Conservation (phyloP, 2,329 filamentous ascomycete species). For the Scortechinia acanthostroma region DNA sequence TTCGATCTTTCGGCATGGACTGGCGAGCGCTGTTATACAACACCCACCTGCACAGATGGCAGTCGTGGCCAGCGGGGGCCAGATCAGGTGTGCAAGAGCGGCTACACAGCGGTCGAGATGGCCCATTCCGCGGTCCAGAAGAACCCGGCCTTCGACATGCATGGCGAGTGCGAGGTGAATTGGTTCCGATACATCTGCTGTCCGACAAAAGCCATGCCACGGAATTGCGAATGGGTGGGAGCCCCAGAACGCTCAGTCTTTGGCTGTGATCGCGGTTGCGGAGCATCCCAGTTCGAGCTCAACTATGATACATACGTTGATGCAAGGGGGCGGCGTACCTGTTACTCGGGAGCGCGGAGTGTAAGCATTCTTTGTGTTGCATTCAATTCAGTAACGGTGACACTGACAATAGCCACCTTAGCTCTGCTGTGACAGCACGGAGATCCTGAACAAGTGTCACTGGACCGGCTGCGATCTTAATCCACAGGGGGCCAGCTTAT, state of each 20-base stretch:
- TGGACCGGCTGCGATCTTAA: neutral
- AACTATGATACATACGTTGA: neutral
- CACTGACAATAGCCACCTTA: too few species aligned
- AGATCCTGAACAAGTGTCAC: neutral
- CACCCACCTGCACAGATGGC: conserved; percentile 4
- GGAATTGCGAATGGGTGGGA: neutral
- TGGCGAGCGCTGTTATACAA: conserved; percentile 3
- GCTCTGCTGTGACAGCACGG: neutral
- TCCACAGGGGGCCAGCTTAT: too few species aligned
- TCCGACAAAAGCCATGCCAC: conserved; percentile 5
- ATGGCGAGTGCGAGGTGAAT: too few species aligned
- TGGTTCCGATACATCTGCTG: conserved; percentile 6
- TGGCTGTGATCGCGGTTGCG: too few species aligned
- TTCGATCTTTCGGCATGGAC: neutral
- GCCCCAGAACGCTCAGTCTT: too few species aligned
- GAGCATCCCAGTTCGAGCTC: neutral
- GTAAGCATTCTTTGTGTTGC: too few species aligned
- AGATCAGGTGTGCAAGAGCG: conserved; percentile 5
- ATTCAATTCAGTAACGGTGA: too few species aligned
- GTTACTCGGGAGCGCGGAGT: too few species aligned
- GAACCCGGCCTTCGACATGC: too few species aligned
- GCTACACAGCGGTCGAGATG: neutral
- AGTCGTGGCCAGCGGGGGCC: conserved; percentile 5
- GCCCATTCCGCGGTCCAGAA: too few species aligned
- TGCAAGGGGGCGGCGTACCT: too few species aligned